A percentile compares a stretch with the other conserved stretches of the same genome.
Conservation (phyloP, 2,329 filamentous ascomycete species). For the Rutstroemia sydowiana region DNA sequence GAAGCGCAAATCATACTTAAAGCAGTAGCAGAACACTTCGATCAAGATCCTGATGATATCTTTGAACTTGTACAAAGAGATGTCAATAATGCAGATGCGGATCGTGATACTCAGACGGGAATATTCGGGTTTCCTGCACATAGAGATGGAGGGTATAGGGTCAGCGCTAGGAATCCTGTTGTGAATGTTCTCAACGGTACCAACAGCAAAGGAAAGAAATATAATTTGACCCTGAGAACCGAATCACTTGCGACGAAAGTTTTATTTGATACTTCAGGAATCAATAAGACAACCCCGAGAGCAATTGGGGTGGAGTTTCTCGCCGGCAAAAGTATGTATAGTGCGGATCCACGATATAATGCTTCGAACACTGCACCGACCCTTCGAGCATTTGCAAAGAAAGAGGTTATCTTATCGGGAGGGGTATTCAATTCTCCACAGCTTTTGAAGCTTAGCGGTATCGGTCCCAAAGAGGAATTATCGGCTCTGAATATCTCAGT, state of each 20-base stretch:
- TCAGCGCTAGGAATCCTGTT: conserved; percentile 21
- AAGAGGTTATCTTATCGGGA: conserved; percentile 42
- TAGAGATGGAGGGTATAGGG: conserved; percentile 14
- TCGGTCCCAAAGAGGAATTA: conserved; percentile 36
- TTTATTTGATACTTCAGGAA: conserved; percentile 11
- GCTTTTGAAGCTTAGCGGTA: conserved; percentile 39
- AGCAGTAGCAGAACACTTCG: background rate
- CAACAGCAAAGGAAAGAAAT: conserved; percentile 15
- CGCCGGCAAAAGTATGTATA: conserved; percentile 35
- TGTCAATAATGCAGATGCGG: conserved; percentile 19
- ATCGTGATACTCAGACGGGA: conserved; percentile 18
- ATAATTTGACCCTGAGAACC: conserved; percentile 6
- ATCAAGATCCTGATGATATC: background rate
- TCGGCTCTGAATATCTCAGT: conserved; percentile 39
- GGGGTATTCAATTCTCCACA: conserved; percentile 40
- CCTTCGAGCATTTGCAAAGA: conserved; percentile 15
- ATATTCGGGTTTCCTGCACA: conserved; percentile 24
- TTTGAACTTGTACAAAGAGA: conserved; percentile 9
- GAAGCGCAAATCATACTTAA: background rate
- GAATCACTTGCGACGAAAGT: conserved; percentile 34
- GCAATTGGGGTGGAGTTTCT: conserved; percentile 38
- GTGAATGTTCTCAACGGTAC: conserved; percentile 19
- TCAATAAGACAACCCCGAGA: conserved; percentile 23
- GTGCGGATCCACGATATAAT: conserved; percentile 33
- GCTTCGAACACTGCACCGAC: conserved; percentile 20